A percentile compares a stretch with the other conserved stretches of the same genome.
phyloP scores from a whole-genome alignment of 805 yeast species.

The Wickerhamomyces canadensis region DNA sequence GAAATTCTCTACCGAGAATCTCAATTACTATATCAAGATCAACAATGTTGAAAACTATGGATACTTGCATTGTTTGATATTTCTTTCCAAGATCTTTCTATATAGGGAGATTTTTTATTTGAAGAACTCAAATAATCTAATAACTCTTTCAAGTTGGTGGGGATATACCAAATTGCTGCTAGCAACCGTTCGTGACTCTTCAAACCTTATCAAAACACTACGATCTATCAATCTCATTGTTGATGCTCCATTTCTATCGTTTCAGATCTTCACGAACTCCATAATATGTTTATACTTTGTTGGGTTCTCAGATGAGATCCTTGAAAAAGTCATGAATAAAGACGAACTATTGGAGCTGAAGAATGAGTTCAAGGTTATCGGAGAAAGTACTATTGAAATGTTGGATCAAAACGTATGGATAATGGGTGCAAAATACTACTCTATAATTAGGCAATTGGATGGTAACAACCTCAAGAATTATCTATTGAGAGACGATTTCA shows the following conservation, averaged over 20 bases:
- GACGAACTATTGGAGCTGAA: conserved; percentile 2
- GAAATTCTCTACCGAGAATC: conserved; percentile 22
- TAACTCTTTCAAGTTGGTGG: conserved; percentile 25
- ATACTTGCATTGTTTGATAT: conserved; percentile 30
- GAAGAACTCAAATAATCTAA: conserved; percentile 5
- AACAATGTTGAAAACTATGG: conserved; percentile 29
- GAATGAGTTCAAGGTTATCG: conserved; percentile 4
- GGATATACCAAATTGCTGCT: conserved; percentile 24
- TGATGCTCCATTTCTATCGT: conserved; percentile 34
- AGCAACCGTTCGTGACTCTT: conserved; percentile 23
- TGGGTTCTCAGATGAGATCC: conserved; percentile 24
- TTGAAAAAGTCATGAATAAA: conserved; percentile 1
- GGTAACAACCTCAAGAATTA: conserved; percentile 6
- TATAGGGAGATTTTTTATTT: conserved; percentile 31
- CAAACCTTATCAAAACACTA: conserved; percentile 22
- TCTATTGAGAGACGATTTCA: conserved; percentile 5
- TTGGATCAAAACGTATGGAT: conserved; percentile 7
- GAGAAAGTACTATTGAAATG: conserved; percentile 5
- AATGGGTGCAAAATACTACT: conserved; percentile 9
- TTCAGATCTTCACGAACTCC: conserved; percentile 32
- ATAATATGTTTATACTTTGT: conserved; percentile 29
- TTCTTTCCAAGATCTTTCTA: conserved; percentile 29
- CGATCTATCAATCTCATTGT: conserved; percentile 28
- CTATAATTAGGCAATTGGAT: conserved; percentile 5
- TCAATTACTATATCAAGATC: conserved; percentile 28